Conservation (phyloP, 1,139 yeast genomes). For the Candida labiduridarum region DNA sequence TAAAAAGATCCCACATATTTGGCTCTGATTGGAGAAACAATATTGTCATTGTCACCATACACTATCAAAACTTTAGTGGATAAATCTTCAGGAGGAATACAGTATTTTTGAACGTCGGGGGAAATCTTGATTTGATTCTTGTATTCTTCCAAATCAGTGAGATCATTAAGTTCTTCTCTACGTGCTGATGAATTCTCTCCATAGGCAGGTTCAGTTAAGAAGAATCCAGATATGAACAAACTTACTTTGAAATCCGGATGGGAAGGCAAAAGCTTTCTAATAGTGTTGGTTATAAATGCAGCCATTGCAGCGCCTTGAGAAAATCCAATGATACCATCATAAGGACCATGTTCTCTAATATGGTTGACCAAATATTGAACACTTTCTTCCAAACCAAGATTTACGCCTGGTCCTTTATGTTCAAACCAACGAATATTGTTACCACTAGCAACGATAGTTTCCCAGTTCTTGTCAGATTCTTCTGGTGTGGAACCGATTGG, state of each 20-base stretch:
- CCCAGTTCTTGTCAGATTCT: constrained; percentile 30
- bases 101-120: constrained; percentile 22
- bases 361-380: constrained; percentile 50
- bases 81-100: constrained; percentile 17
- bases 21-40: constrained; percentile 38
- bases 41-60: constrained; percentile 34
- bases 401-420: constrained; percentile 29
- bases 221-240: constrained; percentile 56
- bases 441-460: constrained; percentile 41
- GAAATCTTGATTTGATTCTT: constrained; percentile 20
- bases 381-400: constrained; percentile 35
- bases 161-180: constrained; percentile 22
- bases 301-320: constrained; percentile 94
- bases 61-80: constrained; percentile 30
- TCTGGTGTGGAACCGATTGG: constrained; percentile 27
- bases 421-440: constrained; percentile 56
- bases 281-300: constrained; percentile 51
- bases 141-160: constrained; percentile 26
- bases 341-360: constrained; percentile 77
- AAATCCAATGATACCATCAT: constrained; percentile 85
- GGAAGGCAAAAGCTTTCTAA: constrained; percentile 39
- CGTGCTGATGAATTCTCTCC: constrained; percentile 15
- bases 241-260: constrained; percentile 49
- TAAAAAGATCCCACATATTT: constrained; percentile 26
- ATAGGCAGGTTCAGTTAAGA: constrained; percentile 45